Base-by-base conservation (phyloP, 2,329 filamentous ascomycete species). In the Fusarium continuum region DNA sequence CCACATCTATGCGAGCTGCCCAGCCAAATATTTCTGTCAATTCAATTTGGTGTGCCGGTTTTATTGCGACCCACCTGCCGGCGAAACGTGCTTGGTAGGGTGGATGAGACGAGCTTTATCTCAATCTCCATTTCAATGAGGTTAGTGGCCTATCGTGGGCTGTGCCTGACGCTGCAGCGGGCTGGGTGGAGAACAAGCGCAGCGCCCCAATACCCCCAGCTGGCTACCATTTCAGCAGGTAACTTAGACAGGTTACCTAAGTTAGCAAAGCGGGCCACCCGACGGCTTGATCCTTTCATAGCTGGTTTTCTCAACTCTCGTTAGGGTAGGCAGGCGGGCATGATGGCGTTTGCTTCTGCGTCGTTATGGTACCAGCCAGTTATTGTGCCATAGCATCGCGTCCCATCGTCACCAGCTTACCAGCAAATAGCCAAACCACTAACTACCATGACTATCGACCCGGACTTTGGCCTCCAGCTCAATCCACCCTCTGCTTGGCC, bases 1-100 rank as follows among this genome's bases (percentile, higher is more conserved):
- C n/a, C n/a, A n/a, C n/a, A n/a, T n/a, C n/a, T n/a, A n/a, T n/a
- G n/a, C n/a, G n/a, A n/a, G n/a, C n/a, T n/a, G n/a, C n/a, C n/a
- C n/a, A n/a, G n/a, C n/a, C n/a, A n/a, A n/a, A n/a, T n/a, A n/a
- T n/a, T n/a, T n/a, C n/a, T n/a, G n/a, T n/a, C n/a, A n/a, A n/a
- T n/a, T n/a, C n/a, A n/a, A n/a, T n/a, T n/a, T n/a, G n/a, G n/a
- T n/a, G n/a, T n/a, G n/a, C n/a, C n/a, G n/a, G n/a, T n/a, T n/a
- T n/a, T n/a, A n/a, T n/a, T n/a, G n/a, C n/a, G n/a, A n/a, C n/a
- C n/a, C n/a, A n/a, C n/a, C n/a, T n/a, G n/a, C n/a, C n/a, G 13
- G 29, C 45, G 45, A 68, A 72, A 72, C 69, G 69, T 72, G 68
- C 69, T 64, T 49, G 31, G 51, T 45, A 51, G 59, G 64, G 60